Evolutionary conservation across 352 stramenopile genomes (phyloP), one percentile per base, ranked within the genome.

Genomic region (Globisporangium alternatum): DNA sequence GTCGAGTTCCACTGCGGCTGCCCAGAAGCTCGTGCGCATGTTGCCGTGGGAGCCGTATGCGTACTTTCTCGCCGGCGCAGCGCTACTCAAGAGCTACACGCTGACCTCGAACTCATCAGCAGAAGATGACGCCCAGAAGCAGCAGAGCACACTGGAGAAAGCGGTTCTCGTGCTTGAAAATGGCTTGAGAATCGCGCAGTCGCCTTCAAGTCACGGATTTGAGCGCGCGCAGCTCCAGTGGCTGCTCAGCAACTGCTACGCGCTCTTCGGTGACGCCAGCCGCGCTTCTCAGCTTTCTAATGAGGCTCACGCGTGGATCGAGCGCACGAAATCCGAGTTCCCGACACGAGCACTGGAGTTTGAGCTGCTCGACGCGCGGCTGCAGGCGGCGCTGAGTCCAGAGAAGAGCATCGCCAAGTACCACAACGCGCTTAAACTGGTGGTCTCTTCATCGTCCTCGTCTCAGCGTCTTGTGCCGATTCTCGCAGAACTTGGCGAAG

Each of bases 11-110:
- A 19, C 66, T 17, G 37, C 43, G 0, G 66, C 69, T 19, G 61
- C 69, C 4, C 67, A 85, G 66, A 90, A 88, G 61, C 71, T 91
- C 28, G 68, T 93, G 43, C 84, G 77, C 33, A 75, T 80, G 60
- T 56, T 89, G 41, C 80, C 84, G 25, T 86, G 77, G 78, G 81
- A 87, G 9, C 67, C 80, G 2, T 71, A 70, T 2, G 77, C 78
- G 8, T 90, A 91, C 61, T 64, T 80, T 30, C 33, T 90, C 10
- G 77, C 79, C 49, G 79, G 71, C 10, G 33, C 77, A 0, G 70
- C 75, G 17, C 62, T 87, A n/a, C 71, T 88, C 45, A 90, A 89
- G 64, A 71, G 51, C 10, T 54, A 75, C 35, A 57, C 60, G 22
- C 12, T 68, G 58, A 17, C 31, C 2, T 55, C 74, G 9, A 66